Evolutionary conservation across 208 protist species (phyloP).

Genomic region (Trypanosoma platydactyli): DNA sequence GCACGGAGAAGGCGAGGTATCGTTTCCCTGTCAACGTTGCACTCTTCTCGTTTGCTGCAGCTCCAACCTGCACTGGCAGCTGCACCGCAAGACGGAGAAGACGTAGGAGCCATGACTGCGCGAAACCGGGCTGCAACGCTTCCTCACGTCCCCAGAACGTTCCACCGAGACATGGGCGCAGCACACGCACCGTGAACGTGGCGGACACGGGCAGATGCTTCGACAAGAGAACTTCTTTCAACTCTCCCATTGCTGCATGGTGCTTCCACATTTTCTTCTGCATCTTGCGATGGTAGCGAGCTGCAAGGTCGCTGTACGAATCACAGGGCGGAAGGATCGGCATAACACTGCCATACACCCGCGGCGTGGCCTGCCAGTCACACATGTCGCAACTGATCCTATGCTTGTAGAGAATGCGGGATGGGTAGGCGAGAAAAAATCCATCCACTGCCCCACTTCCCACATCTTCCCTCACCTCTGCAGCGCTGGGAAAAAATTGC

Average conservation of each 20-base stretch:
- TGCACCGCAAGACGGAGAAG: constrained; percentile 9
- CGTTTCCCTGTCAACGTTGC: not conserved
- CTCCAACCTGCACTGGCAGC: not conserved
- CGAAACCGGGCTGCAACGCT: constrained; percentile 2
- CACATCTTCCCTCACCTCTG: not conserved
- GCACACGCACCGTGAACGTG: constrained; percentile 8
- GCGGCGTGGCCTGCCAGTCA: not conserved
- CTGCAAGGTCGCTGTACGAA: not conserved
- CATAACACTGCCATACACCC: constrained; percentile 8
- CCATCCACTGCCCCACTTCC: not conserved
- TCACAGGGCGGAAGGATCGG: not conserved
- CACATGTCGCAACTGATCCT: not conserved
- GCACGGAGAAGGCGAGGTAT: constrained; percentile 10
- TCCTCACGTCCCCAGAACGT: constrained; percentile 11
- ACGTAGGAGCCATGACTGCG: constrained; percentile 16
- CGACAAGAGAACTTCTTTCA: constrained; percentile 8
- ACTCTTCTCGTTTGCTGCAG: not conserved
- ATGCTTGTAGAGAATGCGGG: constrained; percentile 17
- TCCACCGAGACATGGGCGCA: constrained; percentile 15
- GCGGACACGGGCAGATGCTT: constrained; percentile 17
- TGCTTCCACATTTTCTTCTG: not conserved
- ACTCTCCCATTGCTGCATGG: not conserved
- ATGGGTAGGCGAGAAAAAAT: constrained; percentile 15
- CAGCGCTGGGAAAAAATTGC: constrained; percentile 3
- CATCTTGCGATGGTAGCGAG: not conserved